These are phyloP conservation scores for Ogataea nakhonphanomensis DNA, from an alignment of 805 yeast species.

Conservation along the genomic window DNA sequence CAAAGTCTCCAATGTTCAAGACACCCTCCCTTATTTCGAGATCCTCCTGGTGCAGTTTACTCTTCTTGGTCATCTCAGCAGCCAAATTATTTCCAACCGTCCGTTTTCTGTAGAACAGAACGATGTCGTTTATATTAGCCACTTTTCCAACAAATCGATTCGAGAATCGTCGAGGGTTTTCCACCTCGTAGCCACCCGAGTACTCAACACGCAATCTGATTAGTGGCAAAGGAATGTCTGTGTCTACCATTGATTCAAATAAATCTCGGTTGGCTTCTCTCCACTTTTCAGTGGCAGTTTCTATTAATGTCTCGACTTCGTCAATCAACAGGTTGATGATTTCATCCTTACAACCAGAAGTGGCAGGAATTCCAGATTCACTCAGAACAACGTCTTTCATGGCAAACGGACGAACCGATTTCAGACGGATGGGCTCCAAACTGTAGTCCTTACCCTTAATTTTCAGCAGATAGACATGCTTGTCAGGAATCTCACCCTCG, in stretches of 20 bases:
- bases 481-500: slow-evolving; percentile 77
- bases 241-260: slow-evolving; percentile 30
- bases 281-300: slow-evolving; percentile 53
- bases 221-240: slow-evolving; percentile 70
- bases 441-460: slow-evolving; percentile 55
- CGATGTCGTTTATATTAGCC: slow-evolving; percentile 87
- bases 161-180: slow-evolving; percentile 84
- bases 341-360: slow-evolving; percentile 54
- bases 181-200: slow-evolving; percentile 87
- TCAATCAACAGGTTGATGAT: slow-evolving; percentile 56
- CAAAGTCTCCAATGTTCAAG: slow-evolving; percentile 43
- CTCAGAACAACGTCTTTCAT: slow-evolving; percentile 62
- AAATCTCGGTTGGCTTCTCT: slow-evolving; percentile 27
- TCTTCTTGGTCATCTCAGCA: slow-evolving; percentile 28
- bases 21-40: slow-evolving; percentile 16
- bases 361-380: slow-evolving; percentile 55
- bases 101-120: slow-evolving; percentile 58
- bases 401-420: slow-evolving; percentile 77
- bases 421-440: slow-evolving; percentile 58
- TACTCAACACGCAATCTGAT: slow-evolving; percentile 83
- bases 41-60: slow-evolving; percentile 37
- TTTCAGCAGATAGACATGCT: slow-evolving; percentile 69
- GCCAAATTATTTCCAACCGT: slow-evolving; percentile 16
- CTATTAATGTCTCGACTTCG: slow-evolving; percentile 66
- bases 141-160: slow-evolving; percentile 86